phyloP scores from a whole-genome alignment of 331 rosid genomes.

The Phaseolus coccineus region DNA sequence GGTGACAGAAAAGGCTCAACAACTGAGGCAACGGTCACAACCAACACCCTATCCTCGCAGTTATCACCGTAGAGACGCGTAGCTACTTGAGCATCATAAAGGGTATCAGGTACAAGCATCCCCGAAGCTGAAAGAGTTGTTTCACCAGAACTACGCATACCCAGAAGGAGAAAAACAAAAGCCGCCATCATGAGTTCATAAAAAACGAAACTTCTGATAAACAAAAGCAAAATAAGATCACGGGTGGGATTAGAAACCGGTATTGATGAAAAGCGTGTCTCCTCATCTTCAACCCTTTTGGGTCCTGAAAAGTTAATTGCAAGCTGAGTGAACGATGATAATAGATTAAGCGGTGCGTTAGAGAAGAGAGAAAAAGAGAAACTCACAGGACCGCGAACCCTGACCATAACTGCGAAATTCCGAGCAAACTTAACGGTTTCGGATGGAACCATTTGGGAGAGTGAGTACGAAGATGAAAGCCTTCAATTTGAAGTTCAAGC shows the following conservation, averaged over 20 bases:
- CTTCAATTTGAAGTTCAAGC: not conserved
- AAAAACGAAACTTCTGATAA: slow-evolving; percentile 32
- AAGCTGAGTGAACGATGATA: slow-evolving; percentile 13
- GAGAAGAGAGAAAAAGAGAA: not conserved
- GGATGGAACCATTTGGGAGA: slow-evolving; percentile 56
- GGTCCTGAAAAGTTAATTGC: slow-evolving; percentile 65
- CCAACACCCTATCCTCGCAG: slow-evolving; percentile 60
- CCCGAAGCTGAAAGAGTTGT: slow-evolving; percentile 97
- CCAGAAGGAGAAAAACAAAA: slow-evolving; percentile 40
- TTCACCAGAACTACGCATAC: slow-evolving; percentile 75
- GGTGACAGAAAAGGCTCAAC: slow-evolving; percentile 86
- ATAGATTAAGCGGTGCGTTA: not conserved
- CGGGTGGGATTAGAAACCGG: slow-evolving; percentile 55
- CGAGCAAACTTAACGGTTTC: slow-evolving; percentile 72
- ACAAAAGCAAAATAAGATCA: not conserved
- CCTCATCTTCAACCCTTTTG: slow-evolving; percentile 96
- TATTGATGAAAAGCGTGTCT: slow-evolving; percentile 92
- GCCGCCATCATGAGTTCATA: slow-evolving; percentile 9
- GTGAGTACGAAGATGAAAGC: not conserved
- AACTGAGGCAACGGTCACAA: slow-evolving; percentile 82
- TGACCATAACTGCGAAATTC: slow-evolving; percentile 84
- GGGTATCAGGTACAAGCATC: slow-evolving; percentile 67
- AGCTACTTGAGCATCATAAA: slow-evolving; percentile 64
- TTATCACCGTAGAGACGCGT: slow-evolving; percentile 52
- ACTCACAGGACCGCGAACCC: slow-evolving; percentile 93